Base-by-base conservation (phyloP, 208 protist genomes). In the Trypanosoma melophagium region DNA sequence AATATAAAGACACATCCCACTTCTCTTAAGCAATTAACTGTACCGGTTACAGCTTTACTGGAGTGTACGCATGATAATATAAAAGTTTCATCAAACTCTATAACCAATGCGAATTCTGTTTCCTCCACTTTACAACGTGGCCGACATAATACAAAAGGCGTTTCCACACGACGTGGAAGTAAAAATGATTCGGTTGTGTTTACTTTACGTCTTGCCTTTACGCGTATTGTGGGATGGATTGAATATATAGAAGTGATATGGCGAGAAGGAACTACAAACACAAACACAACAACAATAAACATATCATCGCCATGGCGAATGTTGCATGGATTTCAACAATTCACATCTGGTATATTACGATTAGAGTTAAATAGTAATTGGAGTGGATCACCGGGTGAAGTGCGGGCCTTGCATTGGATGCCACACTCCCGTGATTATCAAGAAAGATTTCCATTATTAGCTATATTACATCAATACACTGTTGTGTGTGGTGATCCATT, bases 351-450 rank as follows among this genome's bases (percentile, higher is more conserved):
- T 2, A 10, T 28, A 45, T 52, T 71, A 16, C 42, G 19, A 16
- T 55, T 72, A 31, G 49, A 47, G n/a, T 21, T 24, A n/a, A 22
- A 52, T 56, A 22, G 45, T 8, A 24, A 22, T 14, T 55, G 7
- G 16, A 45, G 25, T 28, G 53, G n/a, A 17, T 12, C 21, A 47
- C 8, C 14, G 51, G 53, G 66, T 38, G 67, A 71, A 19, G 61
- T 81, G 38, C 68, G 83, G 8, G 53, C 69, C 0, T 19, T 89
- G 7, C 57, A 52, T 9, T 89, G 83, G 83, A 69, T 89, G 60
- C 57, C 72, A 1, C 66, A 31, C 40, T 74, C 71, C 13, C 40
- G 60, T 5, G 79, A 80, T 62, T 62, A 66, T 16, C 55, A 58
- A 22, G 45, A 70, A 56, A 13, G 19, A 35, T 77, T 61, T 31